These are phyloP conservation scores for Elaeis oleifera DNA, from an alignment of 202 grass and related monocot species.

Conservation along the genomic window DNA sequence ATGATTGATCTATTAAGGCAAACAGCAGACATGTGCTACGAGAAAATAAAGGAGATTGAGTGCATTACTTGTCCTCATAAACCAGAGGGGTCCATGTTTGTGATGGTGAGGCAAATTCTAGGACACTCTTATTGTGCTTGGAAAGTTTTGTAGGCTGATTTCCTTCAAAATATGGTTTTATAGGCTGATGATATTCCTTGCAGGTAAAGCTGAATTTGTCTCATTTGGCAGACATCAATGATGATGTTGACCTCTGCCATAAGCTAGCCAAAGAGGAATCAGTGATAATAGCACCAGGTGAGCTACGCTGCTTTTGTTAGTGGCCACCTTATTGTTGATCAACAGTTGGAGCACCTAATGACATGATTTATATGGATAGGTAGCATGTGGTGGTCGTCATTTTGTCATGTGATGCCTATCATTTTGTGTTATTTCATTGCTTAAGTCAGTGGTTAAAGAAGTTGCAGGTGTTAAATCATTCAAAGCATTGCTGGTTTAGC, in stretches of 20 bases:
- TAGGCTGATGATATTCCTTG: neutral
- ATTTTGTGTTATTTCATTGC: too few species aligned
- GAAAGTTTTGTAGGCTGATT: neutral
- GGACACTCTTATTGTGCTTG: neutral
- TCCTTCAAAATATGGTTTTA: neutral
- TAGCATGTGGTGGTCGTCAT: too few species aligned
- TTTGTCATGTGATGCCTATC: too few species aligned
- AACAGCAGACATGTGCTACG: conserved; percentile 35
- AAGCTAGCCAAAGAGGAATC: conserved; percentile 43
- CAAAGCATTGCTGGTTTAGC: too few species aligned
- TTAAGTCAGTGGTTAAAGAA: too few species aligned
- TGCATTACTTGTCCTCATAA: conserved; percentile 45
- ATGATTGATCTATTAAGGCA: conserved; percentile 19
- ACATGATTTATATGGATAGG: too few species aligned
- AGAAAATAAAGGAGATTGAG: conserved; percentile 40
- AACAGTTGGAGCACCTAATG: too few species aligned
- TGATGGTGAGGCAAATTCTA: conserved; percentile 30
- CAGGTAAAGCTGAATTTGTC: conserved; percentile 48
- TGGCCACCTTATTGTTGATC: too few species aligned
- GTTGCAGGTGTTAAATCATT: too few species aligned
- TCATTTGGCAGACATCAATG: conserved; percentile 30
- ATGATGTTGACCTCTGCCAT: conserved; percentile 46
- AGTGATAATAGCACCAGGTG: conserved; percentile 44
- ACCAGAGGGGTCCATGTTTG: conserved; percentile 48
- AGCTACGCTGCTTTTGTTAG: neutral